Percentiles rank a stretch among this genome's conserved stretches.
Conservation (phyloP, 129 eudicot genomes). For the Cynara cardunculus region DNA sequence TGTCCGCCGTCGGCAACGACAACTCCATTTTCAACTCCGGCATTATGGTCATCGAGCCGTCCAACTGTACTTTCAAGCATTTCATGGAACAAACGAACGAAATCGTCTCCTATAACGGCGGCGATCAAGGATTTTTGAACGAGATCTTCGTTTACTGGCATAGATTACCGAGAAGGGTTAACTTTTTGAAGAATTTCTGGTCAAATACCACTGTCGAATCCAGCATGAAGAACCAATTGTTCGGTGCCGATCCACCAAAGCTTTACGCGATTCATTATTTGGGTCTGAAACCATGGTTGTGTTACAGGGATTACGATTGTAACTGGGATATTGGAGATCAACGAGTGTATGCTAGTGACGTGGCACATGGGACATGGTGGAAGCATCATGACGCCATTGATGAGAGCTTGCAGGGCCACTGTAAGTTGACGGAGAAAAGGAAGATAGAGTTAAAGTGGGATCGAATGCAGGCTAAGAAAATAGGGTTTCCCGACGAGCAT, state of each 20-base stretch:
- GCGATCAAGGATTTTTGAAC: slow-evolving; percentile 88
- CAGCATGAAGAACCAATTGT: slow-evolving; percentile 67
- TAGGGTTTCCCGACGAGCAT: slow-evolving; percentile 47
- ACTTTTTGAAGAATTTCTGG: slow-evolving; percentile 86
- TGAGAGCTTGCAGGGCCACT: slow-evolving; percentile 40
- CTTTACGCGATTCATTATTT: slow-evolving; percentile 75
- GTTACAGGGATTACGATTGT: slow-evolving; percentile 88
- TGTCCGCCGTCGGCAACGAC: slow-evolving; percentile 81
- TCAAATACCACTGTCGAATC: slow-evolving; percentile 54
- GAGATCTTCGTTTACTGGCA: slow-evolving; percentile 94
- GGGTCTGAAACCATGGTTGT: slow-evolving; percentile 90
- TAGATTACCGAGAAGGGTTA: slow-evolving; percentile 71
- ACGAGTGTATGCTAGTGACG: slow-evolving; percentile 75
- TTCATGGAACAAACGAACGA: slow-evolving; percentile 46
- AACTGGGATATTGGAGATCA: slow-evolving; percentile 73
- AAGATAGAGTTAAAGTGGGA: slow-evolving; percentile 70
- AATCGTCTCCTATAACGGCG: slow-evolving; percentile 84
- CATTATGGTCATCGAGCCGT: slow-evolving; percentile 86
- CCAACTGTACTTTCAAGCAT: slow-evolving; percentile 63
- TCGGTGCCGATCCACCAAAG: slow-evolving; percentile 80
- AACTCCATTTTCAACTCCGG: slow-evolving; percentile 87
- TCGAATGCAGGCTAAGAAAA: slow-evolving; percentile 48
- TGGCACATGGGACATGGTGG: slow-evolving; percentile 86
- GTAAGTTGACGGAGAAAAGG: slow-evolving; percentile 57
- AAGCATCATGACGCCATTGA: slow-evolving; percentile 72